A percentile compares a stretch with the other conserved stretches of the same genome.
Conservation (phyloP, 2,329 filamentous ascomycete genomes). For the Fusarium lateritium region DNA sequence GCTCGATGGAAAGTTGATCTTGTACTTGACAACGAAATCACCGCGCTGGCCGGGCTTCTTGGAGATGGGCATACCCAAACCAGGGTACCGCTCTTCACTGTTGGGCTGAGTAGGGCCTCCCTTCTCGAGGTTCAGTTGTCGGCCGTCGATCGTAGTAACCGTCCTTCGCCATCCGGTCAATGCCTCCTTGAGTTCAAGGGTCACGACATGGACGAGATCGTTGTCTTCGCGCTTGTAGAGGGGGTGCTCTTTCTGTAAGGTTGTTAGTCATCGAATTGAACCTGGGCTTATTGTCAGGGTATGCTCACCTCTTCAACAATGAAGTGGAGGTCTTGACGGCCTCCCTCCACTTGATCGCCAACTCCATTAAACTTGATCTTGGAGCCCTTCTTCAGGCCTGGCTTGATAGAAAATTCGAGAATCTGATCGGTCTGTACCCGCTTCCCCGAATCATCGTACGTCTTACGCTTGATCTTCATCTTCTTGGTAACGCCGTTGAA, state of each 20-base stretch:
- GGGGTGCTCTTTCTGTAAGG: slow-evolving; percentile 83
- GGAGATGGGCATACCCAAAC: slow-evolving; percentile 92
- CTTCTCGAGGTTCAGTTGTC: slow-evolving; percentile 84
- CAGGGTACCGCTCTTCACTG: slow-evolving; percentile 84
- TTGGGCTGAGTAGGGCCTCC: slow-evolving; percentile 88
- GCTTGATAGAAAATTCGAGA: slow-evolving; percentile 94
- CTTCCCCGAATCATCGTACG: slow-evolving; percentile 88
- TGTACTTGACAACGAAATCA: slow-evolving; percentile 90
- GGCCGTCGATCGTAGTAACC: slow-evolving; percentile 94
- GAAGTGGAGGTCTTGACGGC: slow-evolving; percentile 95
- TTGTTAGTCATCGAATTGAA: slow-evolving; percentile 57
- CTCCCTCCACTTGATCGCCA: slow-evolving; percentile 97
- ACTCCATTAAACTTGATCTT: slow-evolving; percentile 99
- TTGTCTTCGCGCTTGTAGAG: slow-evolving; percentile 90
- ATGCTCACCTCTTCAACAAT: slow-evolving; percentile 88
- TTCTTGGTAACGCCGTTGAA: slow-evolving; percentile 93
- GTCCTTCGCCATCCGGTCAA: slow-evolving; percentile 93
- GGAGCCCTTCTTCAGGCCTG: slow-evolving; percentile 93
- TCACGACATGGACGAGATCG: slow-evolving; percentile 83
- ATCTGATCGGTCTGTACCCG: slow-evolving; percentile 90
- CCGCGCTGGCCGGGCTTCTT: slow-evolving; percentile 90
- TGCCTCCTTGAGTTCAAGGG: slow-evolving; percentile 91
- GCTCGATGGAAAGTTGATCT: slow-evolving; percentile 89
- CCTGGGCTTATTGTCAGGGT: background rate
- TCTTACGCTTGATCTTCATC: slow-evolving; percentile 98